Evolutionary conservation across 495 filamentous ascomycete genomes (phyloP).

Genomic region (Copromyces sp.): DNA sequence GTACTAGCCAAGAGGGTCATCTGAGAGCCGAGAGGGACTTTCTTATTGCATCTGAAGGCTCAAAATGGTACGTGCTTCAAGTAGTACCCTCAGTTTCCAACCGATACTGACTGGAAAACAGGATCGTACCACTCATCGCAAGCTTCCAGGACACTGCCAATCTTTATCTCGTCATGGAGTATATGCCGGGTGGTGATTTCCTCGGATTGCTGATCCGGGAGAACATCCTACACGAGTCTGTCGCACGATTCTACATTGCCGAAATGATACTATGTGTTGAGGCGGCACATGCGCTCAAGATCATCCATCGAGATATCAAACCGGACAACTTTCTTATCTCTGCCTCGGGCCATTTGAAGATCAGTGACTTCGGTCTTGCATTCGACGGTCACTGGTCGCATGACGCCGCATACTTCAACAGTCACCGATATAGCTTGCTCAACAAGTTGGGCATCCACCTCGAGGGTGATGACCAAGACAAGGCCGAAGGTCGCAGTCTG

Average conservation of each 20-base stretch:
- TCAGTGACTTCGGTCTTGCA: constrained; percentile 88
- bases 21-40: constrained; percentile 87
- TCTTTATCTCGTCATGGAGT: constrained; percentile 93
- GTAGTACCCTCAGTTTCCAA: neutral
- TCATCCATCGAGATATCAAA: constrained; percentile 93
- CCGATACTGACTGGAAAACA: constrained; percentile 7
- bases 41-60: constrained; percentile 72
- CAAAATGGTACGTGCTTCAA: constrained; percentile 50
- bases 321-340: constrained; percentile 94
- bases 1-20: constrained; percentile 84
- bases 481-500: constrained; percentile 39
- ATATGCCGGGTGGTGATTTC: constrained; percentile 94
- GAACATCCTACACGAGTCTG: constrained; percentile 64
- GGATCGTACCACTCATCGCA: constrained; percentile 74
- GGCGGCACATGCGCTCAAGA: constrained; percentile 74
- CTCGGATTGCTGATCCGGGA: constrained; percentile 75
- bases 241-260: constrained; percentile 76
- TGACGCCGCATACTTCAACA: constrained; percentile 72
- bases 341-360: constrained; percentile 80
- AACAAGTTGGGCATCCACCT: constrained; percentile 64
- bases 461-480: constrained; percentile 66
- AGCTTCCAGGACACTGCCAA: constrained; percentile 80
- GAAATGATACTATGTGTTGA: constrained; percentile 96
- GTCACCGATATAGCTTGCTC: constrained; percentile 67
- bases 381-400: constrained; percentile 95